Evolutionary conservation across 2,329 filamentous ascomycete species (phyloP), one percentile per base, ranked within the genome.

Genomic region (Cladobotryum mycophilum): DNA sequence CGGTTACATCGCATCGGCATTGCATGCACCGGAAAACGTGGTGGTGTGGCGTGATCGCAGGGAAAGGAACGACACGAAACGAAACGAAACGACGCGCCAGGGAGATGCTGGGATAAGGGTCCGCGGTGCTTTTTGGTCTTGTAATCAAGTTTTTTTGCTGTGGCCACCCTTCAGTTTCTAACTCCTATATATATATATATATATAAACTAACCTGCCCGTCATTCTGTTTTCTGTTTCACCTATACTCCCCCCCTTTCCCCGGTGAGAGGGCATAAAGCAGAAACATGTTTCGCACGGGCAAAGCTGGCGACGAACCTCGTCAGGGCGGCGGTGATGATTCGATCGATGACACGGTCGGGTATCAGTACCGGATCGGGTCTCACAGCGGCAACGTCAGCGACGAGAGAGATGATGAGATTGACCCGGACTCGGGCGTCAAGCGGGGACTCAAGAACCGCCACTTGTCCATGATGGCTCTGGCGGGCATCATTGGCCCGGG

Each of bases 401-500:
- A 76, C 60, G 58, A 70, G 60, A 67, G 74, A 40, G 53, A 60
- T 42, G 22, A 25, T 25, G 25, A 30, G 25, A 78, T 81, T 62
- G 78, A 86, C 67, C 76, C 81, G 20, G 70, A 83, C 49, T 80
- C 76, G 53, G 81, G 85, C 33, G 82, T 88, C 58, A 85, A 82
- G 70, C 78, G 84, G 52, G 84, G 82, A 2, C 74, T 88, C 48
- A 85, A 86, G 67, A 85, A 82, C 35, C 73, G 82, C 6, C 82
- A 87, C 63, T 65, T 87, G 12, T 80, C 75, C 53, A 86, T 88
- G 77, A 81, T 82, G 78, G 79, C 79, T 5, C 64, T 82, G 57
- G 84, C 76, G 56, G 81, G 71, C 60, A 85, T 74, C 69, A 82
- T 78, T 53, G 86, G 87, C 0, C 85, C 86, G 4, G 86, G 86